phyloP scores from a whole-genome alignment of 495 filamentous ascomycete species.

The Aspergillus sclerotiicarbonarius region DNA sequence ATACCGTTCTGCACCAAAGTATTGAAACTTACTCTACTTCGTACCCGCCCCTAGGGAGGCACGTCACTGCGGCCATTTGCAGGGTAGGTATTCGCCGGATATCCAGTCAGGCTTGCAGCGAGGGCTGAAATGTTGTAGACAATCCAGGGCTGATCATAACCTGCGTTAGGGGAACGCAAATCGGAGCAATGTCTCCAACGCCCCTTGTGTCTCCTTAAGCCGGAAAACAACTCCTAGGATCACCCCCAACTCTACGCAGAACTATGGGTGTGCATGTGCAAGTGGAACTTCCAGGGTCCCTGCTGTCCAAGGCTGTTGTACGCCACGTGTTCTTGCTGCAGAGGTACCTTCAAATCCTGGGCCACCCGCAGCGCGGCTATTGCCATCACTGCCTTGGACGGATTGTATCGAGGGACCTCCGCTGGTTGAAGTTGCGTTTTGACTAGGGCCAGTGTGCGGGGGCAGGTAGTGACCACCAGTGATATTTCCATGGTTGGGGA shows the following conservation, averaged over 20 bases:
- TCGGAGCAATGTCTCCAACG: too few relatives aligned
- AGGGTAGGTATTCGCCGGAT: too few relatives aligned
- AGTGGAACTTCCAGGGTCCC: constrained; percentile 34
- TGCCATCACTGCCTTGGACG: constrained; percentile 24
- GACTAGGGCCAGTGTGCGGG: constrained; percentile 27
- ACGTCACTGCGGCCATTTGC: too few relatives aligned
- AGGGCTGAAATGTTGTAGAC: neutral
- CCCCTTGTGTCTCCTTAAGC: too few relatives aligned
- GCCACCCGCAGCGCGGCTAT: constrained; percentile 46
- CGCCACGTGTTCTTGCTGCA: constrained; percentile 26
- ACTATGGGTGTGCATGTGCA: constrained; percentile 21
- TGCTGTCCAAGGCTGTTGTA: constrained; percentile 34
- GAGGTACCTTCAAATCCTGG: constrained; percentile 18
- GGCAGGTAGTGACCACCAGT: constrained; percentile 33
- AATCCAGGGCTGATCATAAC: neutral
- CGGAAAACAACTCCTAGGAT: neutral
- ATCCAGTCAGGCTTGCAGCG: neutral
- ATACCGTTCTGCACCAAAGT: neutral
- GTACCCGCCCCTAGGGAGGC: too few relatives aligned
- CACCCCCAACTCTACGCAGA: constrained; percentile 10
- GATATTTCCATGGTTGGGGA: constrained; percentile 44
- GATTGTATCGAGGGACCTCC: constrained; percentile 21
- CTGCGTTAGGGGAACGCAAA: neutral
- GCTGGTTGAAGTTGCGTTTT: constrained; percentile 20
- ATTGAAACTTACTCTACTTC: neutral